Conservation (phyloP, 306 rosid genomes). For the Vicia villosa region DNA sequence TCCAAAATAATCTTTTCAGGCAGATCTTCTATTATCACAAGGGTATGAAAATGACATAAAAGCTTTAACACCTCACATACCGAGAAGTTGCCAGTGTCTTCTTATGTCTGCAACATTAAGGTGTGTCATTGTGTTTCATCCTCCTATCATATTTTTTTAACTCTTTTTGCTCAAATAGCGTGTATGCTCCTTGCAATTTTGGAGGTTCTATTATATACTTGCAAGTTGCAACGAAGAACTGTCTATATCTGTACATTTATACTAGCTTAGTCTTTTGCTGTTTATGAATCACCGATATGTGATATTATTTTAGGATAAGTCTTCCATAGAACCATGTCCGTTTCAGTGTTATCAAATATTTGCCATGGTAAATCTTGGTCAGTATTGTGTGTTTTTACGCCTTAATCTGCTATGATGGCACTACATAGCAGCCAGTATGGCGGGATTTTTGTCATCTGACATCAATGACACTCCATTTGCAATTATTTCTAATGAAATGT, state of each 20-base stretch:
- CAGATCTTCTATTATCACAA: constrained; percentile 90
- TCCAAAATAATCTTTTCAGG: constrained; percentile 61
- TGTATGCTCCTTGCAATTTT: constrained; percentile 26
- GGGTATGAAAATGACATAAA: constrained; percentile 92
- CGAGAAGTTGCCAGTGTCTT: constrained; percentile 91
- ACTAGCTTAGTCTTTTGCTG: constrained; percentile 1
- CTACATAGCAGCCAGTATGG: too few relatives aligned
- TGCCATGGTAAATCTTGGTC: too few relatives aligned
- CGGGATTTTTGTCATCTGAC: too few relatives aligned
- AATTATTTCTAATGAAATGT: constrained; percentile 32
- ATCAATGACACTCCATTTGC: neutral
- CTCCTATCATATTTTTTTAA: neutral
- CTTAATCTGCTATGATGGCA: too few relatives aligned
- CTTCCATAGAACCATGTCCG: neutral
- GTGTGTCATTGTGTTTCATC: constrained; percentile 49
- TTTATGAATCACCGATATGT: neutral
- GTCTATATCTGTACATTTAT: constrained; percentile 14
- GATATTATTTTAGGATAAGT: constrained; percentile 27
- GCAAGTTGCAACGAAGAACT: neutral
- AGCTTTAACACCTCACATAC: constrained; percentile 75
- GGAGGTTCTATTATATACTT: constrained; percentile 17
- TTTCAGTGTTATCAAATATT: too few relatives aligned
- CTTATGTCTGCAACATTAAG: constrained; percentile 97
- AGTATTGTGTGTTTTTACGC: too few relatives aligned
- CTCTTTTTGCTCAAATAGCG: neutral